Conservation (phyloP, 805 yeast species). For the Metschnikowia aberdeeniae region DNA sequence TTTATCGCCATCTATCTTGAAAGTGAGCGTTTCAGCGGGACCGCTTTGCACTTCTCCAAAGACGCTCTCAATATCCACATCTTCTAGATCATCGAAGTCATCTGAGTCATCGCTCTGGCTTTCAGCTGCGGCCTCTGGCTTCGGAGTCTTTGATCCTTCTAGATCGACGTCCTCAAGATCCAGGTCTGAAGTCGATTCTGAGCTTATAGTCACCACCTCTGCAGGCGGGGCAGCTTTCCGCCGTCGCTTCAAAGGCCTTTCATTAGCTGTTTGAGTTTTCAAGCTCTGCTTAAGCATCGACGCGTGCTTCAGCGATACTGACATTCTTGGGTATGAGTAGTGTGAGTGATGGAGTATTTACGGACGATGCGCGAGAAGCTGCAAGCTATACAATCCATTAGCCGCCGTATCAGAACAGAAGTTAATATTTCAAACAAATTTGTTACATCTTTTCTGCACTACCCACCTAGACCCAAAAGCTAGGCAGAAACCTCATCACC, state of each 20-base stretch:
- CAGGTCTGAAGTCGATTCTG: slow-evolving; percentile 7
- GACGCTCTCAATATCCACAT: slow-evolving; percentile 23
- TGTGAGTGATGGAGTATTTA: not conserved
- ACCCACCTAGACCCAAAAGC: too few species aligned
- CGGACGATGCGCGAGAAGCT: too few species aligned
- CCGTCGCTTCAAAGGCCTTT: slow-evolving; percentile 8
- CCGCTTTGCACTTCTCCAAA: slow-evolving; percentile 1
- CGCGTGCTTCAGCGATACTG: slow-evolving; percentile 10
- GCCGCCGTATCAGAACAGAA: too few species aligned
- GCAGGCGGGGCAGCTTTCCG: slow-evolving; percentile 1
- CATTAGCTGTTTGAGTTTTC: not conserved
- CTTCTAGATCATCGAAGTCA: slow-evolving; percentile 31
- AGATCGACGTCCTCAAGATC: slow-evolving; percentile 17
- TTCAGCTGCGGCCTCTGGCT: not conserved
- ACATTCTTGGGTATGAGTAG: slow-evolving; percentile 4
- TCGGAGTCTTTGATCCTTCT: slow-evolving; percentile 15
- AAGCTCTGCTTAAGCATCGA: slow-evolving; percentile 14
- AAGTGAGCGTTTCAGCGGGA: slow-evolving; percentile 14
- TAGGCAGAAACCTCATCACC: too few species aligned
- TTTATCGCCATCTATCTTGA: slow-evolving; percentile 8
- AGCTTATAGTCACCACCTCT: slow-evolving; percentile 8
- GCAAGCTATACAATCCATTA: too few species aligned
- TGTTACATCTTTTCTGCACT: too few species aligned
- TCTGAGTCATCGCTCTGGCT: slow-evolving; percentile 26
- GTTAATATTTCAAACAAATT: too few species aligned